Percentiles rank a stretch among this genome's conserved stretches.
phyloP scores from a whole-genome alignment of 371 early-diverging fungal species.

The Funneliformis caledonium region DNA sequence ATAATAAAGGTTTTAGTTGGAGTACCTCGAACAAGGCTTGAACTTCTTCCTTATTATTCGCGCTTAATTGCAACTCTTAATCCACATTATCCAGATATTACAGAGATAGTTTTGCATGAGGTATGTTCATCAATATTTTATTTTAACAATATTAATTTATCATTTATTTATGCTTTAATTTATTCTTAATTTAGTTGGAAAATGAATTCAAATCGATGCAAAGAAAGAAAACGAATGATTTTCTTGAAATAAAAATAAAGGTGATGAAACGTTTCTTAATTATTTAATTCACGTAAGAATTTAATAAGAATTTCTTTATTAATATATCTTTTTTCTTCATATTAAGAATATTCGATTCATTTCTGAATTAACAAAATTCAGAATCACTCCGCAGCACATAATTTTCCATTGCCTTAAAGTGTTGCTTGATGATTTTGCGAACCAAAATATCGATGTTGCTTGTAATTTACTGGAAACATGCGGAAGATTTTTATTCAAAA shows the following conservation, averaged over 20 bases:
- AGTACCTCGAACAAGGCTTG: constrained; percentile 83
- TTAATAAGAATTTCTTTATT: constrained; percentile 29
- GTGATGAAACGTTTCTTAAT: constrained; percentile 42
- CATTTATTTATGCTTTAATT: too few relatives aligned
- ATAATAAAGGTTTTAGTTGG: constrained; percentile 61
- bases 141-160: constrained; percentile 49
- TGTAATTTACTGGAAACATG: constrained; percentile 88
- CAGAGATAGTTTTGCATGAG: constrained; percentile 68
- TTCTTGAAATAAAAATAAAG: constrained; percentile 78
- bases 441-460: constrained; percentile 79
- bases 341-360: constrained; percentile 81
- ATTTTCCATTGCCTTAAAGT: constrained; percentile 84
- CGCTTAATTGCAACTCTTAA: constrained; percentile 88
- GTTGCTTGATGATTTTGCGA: constrained; percentile 81
- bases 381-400: constrained; percentile 78
- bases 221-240: constrained; percentile 69
- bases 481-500: constrained; percentile 83
- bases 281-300: neutral
- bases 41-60: constrained; percentile 89
- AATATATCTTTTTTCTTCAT: neutral
- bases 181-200: constrained; percentile 58
- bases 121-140: constrained; percentile 40
- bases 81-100: constrained; percentile 86
- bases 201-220: constrained; percentile 76
- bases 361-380: constrained; percentile 92